Conservation (phyloP, 345 rosid species). For the Pistacia atlantica region DNA sequence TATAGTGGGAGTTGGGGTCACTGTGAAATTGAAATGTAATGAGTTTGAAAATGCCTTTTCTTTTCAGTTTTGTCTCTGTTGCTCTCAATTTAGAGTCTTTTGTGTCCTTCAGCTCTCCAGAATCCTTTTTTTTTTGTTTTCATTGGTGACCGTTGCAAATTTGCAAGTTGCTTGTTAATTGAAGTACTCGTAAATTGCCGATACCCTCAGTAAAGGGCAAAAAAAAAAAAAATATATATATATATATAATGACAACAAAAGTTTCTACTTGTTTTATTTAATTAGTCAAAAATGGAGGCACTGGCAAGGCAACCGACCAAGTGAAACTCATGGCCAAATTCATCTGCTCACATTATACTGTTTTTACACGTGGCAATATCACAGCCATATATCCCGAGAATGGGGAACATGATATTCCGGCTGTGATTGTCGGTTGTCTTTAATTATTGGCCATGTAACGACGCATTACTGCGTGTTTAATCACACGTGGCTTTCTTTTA, state of each 20-base stretch:
- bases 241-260: too few relatives aligned
- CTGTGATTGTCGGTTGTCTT: neutral
- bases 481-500: neutral
- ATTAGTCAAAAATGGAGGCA: slow-evolving; percentile 5
- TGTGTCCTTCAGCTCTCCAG: neutral
- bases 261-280: neutral
- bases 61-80: neutral
- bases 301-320: neutral
- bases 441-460: neutral
- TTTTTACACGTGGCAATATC: slow-evolving; percentile 12
- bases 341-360: neutral
- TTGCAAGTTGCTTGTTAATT: too few relatives aligned
- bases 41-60: neutral
- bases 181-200: too few relatives aligned
- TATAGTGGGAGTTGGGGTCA: slow-evolving; percentile 2
- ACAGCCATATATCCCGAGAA: neutral
- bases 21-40: neutral
- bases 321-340: neutral
- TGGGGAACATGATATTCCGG: neutral
- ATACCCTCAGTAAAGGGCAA: too few relatives aligned
- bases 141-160: neutral
- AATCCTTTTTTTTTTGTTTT: neutral
- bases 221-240: too few relatives aligned
- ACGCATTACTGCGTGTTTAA: neutral
- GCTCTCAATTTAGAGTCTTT: neutral